These are phyloP conservation scores for Arbutus unedo DNA, from an alignment of 148 eudicot species.

Conservation along the genomic window DNA sequence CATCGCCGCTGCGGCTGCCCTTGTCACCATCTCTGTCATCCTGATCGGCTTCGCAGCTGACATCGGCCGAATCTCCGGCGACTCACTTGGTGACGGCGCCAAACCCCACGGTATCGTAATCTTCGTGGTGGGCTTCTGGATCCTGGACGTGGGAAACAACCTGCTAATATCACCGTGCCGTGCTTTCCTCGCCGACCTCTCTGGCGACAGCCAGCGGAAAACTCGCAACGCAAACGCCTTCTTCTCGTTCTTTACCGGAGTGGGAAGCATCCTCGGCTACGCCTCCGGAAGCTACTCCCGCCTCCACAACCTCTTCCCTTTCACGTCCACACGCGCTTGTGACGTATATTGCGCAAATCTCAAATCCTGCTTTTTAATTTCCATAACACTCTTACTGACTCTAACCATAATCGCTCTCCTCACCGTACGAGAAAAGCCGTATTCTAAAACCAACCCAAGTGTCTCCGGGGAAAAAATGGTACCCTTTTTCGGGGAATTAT, in stretches of 20 bases:
- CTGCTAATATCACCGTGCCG: slow-evolving; percentile 69
- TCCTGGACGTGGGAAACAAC: slow-evolving; percentile 80
- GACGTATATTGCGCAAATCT: slow-evolving; percentile 74
- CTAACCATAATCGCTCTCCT: slow-evolving; percentile 37
- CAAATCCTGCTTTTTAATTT: slow-evolving; percentile 60
- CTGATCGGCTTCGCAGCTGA: slow-evolving; percentile 74
- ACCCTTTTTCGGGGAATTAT: slow-evolving; percentile 46
- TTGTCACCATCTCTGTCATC: slow-evolving; percentile 50
- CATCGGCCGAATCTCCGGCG: slow-evolving; percentile 51
- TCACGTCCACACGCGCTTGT: slow-evolving; percentile 55
- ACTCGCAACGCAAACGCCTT: slow-evolving; percentile 47
- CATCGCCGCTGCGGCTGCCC: slow-evolving; percentile 45
- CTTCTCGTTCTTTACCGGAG: slow-evolving; percentile 72
- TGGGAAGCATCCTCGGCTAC: slow-evolving; percentile 70
- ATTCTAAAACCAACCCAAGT: neutral
- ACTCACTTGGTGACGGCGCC: slow-evolving; percentile 16
- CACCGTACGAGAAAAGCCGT: slow-evolving; percentile 31
- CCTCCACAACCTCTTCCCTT: slow-evolving; percentile 42
- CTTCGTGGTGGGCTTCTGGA: slow-evolving; percentile 75
- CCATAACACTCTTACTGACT: slow-evolving; percentile 38
- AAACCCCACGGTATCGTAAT: slow-evolving; percentile 61
- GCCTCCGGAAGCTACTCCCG: slow-evolving; percentile 57
- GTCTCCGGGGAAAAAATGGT: neutral
- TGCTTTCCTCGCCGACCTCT: slow-evolving; percentile 67
- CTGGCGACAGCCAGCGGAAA: slow-evolving; percentile 33